phyloP scores from a whole-genome alignment of 176 grass and related monocot genomes.

The Raddia distichophylla region DNA sequence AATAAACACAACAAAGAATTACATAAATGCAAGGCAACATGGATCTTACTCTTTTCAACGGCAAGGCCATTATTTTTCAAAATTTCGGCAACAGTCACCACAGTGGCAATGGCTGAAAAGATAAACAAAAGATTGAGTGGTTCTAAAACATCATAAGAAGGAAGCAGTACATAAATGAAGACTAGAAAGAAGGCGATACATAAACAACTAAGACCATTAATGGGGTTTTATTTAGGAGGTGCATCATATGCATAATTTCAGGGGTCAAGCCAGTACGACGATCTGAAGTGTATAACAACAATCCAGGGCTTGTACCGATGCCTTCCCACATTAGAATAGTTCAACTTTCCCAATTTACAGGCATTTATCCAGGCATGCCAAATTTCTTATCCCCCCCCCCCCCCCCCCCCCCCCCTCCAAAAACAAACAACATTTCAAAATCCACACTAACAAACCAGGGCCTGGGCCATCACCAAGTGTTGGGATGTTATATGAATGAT shows the following conservation, averaged over 20 bases:
- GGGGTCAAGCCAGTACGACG: not conserved
- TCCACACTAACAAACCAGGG: too few relatives aligned
- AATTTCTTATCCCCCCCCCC: not conserved
- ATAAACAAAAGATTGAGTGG: slow-evolving; percentile 15
- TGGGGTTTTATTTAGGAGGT: too few relatives aligned
- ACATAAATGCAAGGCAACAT: not conserved
- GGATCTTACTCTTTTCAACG: slow-evolving; percentile 78
- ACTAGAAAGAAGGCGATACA: not conserved
- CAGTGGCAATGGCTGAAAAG: slow-evolving; percentile 79
- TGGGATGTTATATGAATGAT: not conserved
- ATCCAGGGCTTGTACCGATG: not conserved
- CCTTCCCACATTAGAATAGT: not conserved
- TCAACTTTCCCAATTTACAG: not conserved
- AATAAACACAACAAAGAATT: not conserved
- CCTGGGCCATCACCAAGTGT: not conserved
- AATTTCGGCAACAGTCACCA: slow-evolving; percentile 89
- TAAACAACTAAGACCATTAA: not conserved
- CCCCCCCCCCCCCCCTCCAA: too few relatives aligned
- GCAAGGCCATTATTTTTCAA: slow-evolving; percentile 94
- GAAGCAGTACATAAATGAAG: not conserved
- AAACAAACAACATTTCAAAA: too few relatives aligned
- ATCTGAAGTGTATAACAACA: not conserved
- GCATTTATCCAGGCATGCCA: not conserved
- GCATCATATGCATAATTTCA: not conserved
- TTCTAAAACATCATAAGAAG: not conserved